phyloP scores from a whole-genome alignment of 306 rosid genomes.

The Coriaria nepalensis region DNA sequence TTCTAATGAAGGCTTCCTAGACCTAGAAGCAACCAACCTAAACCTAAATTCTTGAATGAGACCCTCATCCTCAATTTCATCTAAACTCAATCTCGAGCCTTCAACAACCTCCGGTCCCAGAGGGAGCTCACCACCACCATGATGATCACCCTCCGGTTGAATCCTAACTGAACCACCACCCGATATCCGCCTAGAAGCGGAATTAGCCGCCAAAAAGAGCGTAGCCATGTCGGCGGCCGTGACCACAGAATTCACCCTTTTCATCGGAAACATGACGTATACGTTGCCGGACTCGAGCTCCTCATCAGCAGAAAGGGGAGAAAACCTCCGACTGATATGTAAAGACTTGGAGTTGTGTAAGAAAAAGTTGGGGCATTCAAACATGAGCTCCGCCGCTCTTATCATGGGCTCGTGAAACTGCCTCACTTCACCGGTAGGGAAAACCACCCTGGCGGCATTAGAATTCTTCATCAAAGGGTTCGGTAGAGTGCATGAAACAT shows the following conservation, averaged over 20 bases:
- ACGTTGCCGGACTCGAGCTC: constrained; percentile 61
- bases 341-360: constrained; percentile 44
- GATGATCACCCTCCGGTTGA: constrained; percentile 21
- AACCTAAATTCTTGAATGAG: constrained; percentile 31
- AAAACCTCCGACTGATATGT: constrained; percentile 56
- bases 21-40: constrained; percentile 50
- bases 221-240: constrained; percentile 63
- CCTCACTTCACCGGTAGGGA: constrained; percentile 65
- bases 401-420: constrained; percentile 31
- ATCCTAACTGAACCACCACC: constrained; percentile 26
- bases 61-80: constrained; percentile 35
- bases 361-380: constrained; percentile 52
- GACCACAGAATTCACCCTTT: constrained; percentile 45
- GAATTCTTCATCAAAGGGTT: constrained; percentile 50
- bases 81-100: constrained; percentile 41
- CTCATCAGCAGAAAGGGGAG: constrained; percentile 65
- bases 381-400: constrained; percentile 88
- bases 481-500: constrained; percentile 52
- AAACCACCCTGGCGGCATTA: constrained; percentile 46
- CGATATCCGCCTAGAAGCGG: constrained; percentile 52
- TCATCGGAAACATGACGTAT: constrained; percentile 71
- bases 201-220: constrained; percentile 64
- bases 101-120: too few species aligned
- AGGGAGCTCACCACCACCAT: not conserved
- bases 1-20: constrained; percentile 73